Conservation (phyloP, 2,329 filamentous ascomycete species). For the Helminthosporium solani region DNA sequence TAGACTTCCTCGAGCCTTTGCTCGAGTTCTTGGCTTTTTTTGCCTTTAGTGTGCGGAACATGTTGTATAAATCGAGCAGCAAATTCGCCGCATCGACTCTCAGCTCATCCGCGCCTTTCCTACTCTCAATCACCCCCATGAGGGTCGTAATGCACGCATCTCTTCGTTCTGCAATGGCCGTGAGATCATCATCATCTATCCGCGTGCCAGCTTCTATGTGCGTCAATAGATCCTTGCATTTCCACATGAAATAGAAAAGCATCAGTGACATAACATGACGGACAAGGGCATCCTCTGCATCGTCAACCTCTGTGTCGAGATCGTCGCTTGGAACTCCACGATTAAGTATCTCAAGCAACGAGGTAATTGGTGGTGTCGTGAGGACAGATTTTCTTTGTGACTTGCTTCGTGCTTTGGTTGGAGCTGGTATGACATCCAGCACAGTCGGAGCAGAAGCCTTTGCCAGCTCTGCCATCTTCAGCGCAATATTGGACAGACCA, state of each 20-base stretch:
- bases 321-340: slow-evolving; percentile 68
- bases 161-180: slow-evolving; percentile 54
- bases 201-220: slow-evolving; percentile 41
- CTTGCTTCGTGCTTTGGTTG: slow-evolving; percentile 41
- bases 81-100: slow-evolving; percentile 73
- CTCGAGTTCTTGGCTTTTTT: slow-evolving; percentile 29
- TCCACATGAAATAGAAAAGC: slow-evolving; percentile 96
- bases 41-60: slow-evolving; percentile 72
- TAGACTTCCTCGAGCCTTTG: slow-evolving; percentile 35
- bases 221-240: slow-evolving; percentile 58
- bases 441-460: slow-evolving; percentile 73
- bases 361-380: slow-evolving; percentile 58
- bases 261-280: slow-evolving; percentile 72
- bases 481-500: slow-evolving; percentile 70
- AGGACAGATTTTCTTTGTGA: slow-evolving; percentile 25
- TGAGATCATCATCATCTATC: slow-evolving; percentile 60
- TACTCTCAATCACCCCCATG: slow-evolving; percentile 50
- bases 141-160: slow-evolving; percentile 55
- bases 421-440: slow-evolving; percentile 62
- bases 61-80: slow-evolving; percentile 77
- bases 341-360: slow-evolving; percentile 70
- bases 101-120: slow-evolving; percentile 72
- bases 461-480: slow-evolving; percentile 78
- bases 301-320: slow-evolving; percentile 68
- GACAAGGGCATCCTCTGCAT: slow-evolving; percentile 76